Evolutionary conservation across 495 filamentous ascomycete genomes (phyloP).

Genomic region (Xylaria acuta): DNA sequence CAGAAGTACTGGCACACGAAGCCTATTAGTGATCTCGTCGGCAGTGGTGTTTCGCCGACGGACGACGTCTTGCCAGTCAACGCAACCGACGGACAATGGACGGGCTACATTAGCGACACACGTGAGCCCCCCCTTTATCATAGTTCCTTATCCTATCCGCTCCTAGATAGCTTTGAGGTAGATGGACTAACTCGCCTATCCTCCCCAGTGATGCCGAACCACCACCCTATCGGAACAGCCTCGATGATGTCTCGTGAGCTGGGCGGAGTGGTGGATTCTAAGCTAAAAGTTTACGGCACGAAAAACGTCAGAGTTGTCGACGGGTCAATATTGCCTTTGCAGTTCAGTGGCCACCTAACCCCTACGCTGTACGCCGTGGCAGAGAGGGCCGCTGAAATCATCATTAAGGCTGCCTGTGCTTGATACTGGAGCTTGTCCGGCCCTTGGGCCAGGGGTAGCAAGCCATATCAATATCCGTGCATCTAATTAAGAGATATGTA

Average conservation of each 20-base stretch:
- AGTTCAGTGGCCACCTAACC: slow-evolving; percentile 54
- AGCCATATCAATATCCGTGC: too few relatives aligned
- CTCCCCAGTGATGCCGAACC: slow-evolving; percentile 32
- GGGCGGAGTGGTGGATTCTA: slow-evolving; percentile 56
- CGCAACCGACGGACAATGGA: slow-evolving; percentile 42
- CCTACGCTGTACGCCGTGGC: slow-evolving; percentile 60
- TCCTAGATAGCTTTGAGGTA: background rate
- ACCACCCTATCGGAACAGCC: slow-evolving; percentile 46
- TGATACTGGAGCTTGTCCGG: slow-evolving; percentile 48
- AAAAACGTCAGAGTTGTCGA: slow-evolving; percentile 59
- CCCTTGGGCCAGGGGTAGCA: too few relatives aligned
- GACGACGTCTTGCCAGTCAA: slow-evolving; percentile 31
- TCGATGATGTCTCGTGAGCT: slow-evolving; percentile 49
- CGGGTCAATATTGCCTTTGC: slow-evolving; percentile 56
- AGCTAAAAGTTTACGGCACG: slow-evolving; percentile 62
- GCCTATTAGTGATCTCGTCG: slow-evolving; percentile 31
- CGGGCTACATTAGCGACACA: slow-evolving; percentile 29
- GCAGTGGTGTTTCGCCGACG: slow-evolving; percentile 25
- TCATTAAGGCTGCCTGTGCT: slow-evolving; percentile 44
- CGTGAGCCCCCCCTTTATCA: slow-evolving; percentile 22
- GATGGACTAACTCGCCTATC: background rate
- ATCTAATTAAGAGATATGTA: background rate
- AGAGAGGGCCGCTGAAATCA: slow-evolving; percentile 60
- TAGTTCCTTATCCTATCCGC: background rate
- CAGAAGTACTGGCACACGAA: slow-evolving; percentile 37